Evolutionary conservation across 1,284 basidiomycete genomes (phyloP), one percentile per base, ranked within the genome.

Genomic region (Ustilago vetiveriae): DNA sequence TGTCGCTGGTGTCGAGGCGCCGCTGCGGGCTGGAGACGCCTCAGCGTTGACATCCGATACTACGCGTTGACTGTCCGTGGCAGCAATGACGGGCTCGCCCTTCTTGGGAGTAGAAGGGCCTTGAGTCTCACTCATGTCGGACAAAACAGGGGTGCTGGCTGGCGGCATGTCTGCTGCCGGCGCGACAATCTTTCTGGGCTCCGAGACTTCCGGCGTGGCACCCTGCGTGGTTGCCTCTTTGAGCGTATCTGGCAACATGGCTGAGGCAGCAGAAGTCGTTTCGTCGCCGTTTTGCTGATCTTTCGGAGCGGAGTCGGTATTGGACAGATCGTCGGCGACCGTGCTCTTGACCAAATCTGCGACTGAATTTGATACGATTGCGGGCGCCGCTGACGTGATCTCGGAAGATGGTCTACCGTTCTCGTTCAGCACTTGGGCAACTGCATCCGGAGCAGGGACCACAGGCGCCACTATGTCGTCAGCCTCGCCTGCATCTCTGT

Each of bases 401-500:
- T 63, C 52, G 10, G 52, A 46, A 1, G 52, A 50, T 3, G 32
- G 27, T n/a, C 35, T 33, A 0, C 26, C n/a, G 22, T n/a, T 16
- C 35, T 62, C 65, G 4, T 17, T 17, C 7, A 68, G 43, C 35
- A 55, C 43, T 24, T 37, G 53, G 5, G 53, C 51, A 23, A 59
- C 54, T 3, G 41, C 54, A 3, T 53, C 50, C 5, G 59, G 59
- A 11, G 66, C 59, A 21, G 59, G 58, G 6, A 69, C 45, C 17
- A 58, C 47, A 7, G 59, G 55, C 2, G 59, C 59, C n/a, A 59
- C 51, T n/a, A 63, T 37, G 32, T 69, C 59, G 26, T 69, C 66
- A 10, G 53, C 45, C 10, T 33, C 50, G 17, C 50, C 36, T 30
- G 37, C 49, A 24, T 46, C 65, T 24, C 17, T 45, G 13, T 68